Conservation (phyloP, 1,284 basidiomycete genomes). For the Trichosporon ovoides region DNA sequence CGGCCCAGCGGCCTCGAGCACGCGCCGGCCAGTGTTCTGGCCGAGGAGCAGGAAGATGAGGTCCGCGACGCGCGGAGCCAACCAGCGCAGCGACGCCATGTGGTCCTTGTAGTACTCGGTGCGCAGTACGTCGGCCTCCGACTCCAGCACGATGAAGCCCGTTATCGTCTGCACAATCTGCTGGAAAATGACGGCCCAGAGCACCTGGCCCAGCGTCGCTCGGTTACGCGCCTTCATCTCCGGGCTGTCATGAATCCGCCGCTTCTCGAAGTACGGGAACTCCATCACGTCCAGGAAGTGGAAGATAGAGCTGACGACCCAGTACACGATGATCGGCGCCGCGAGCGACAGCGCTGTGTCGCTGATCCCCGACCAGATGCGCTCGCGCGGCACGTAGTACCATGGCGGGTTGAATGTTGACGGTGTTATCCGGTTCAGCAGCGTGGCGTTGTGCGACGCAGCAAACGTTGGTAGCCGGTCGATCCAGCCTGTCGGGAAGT, state of each 20-base stretch:
- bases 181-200: slow-evolving; percentile 74
- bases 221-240: slow-evolving; percentile 75
- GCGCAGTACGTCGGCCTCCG: slow-evolving; percentile 45
- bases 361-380: slow-evolving; percentile 58
- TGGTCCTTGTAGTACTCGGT: slow-evolving; percentile 55
- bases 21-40: slow-evolving; percentile 37
- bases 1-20: slow-evolving; percentile 53
- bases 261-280: slow-evolving; percentile 73
- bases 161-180: slow-evolving; percentile 78
- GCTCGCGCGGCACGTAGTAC: slow-evolving; percentile 60
- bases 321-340: slow-evolving; percentile 80
- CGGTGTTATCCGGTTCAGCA: slow-evolving; percentile 40
- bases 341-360: slow-evolving; percentile 71
- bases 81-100: slow-evolving; percentile 50
- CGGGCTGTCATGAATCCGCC: slow-evolving; percentile 79
- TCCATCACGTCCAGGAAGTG: slow-evolving; percentile 69
- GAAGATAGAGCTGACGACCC: slow-evolving; percentile 75
- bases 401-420: slow-evolving; percentile 35
- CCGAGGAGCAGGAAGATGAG: slow-evolving; percentile 52
- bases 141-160: slow-evolving; percentile 65
- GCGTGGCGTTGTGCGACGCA: slow-evolving; percentile 33
- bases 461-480: slow-evolving; percentile 19
- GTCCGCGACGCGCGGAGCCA: slow-evolving; percentile 51
- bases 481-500: slow-evolving; percentile 12
- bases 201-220: slow-evolving; percentile 64